Percentiles rank a stretch among this genome's conserved stretches.
These are phyloP conservation scores for Colletotrichum ledebouriae DNA, from an alignment of 2,329 filamentous ascomycete genomes.

Conservation along the genomic window DNA sequence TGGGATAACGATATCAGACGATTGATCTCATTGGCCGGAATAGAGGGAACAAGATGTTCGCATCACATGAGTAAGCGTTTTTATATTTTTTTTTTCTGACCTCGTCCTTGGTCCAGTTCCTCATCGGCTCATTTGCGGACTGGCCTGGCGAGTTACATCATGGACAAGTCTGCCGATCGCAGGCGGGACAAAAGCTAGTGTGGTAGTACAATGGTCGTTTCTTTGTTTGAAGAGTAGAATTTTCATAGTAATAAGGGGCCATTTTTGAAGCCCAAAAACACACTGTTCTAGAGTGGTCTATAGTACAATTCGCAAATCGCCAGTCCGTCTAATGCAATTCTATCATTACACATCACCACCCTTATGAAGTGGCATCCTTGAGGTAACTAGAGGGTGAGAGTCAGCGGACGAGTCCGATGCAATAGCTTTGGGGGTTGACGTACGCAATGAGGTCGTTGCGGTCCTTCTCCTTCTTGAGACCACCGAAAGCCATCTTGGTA, in stretches of 20 bases:
- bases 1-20: constrained; percentile 24
- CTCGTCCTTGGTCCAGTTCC: not conserved
- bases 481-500: constrained; percentile 99
- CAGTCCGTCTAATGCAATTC: constrained; percentile 49
- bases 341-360: constrained; percentile 45
- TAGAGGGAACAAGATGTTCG: constrained; percentile 4
- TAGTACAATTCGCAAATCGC: constrained; percentile 47
- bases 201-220: constrained; percentile 32
- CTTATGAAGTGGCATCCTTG: constrained; percentile 78
- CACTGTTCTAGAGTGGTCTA: constrained; percentile 48
- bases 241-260: constrained; percentile 32
- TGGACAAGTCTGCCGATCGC: constrained; percentile 13
- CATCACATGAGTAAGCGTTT: constrained; percentile 28
- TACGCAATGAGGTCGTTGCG: constrained; percentile 99
- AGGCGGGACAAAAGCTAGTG: not conserved
- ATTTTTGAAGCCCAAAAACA: constrained; percentile 33
- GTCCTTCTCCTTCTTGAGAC: constrained; percentile 99
- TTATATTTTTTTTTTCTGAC: not conserved
- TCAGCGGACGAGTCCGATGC: constrained; percentile 44
- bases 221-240: constrained; percentile 38
- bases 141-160: constrained; percentile 22
- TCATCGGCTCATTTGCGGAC: not conserved
- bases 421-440: constrained; percentile 53
- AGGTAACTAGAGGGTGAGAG: constrained; percentile 67
- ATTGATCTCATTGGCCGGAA: constrained; percentile 25